Conservation (phyloP, 2,329 filamentous ascomycete genomes). For the Penicillium capsulatum region DNA sequence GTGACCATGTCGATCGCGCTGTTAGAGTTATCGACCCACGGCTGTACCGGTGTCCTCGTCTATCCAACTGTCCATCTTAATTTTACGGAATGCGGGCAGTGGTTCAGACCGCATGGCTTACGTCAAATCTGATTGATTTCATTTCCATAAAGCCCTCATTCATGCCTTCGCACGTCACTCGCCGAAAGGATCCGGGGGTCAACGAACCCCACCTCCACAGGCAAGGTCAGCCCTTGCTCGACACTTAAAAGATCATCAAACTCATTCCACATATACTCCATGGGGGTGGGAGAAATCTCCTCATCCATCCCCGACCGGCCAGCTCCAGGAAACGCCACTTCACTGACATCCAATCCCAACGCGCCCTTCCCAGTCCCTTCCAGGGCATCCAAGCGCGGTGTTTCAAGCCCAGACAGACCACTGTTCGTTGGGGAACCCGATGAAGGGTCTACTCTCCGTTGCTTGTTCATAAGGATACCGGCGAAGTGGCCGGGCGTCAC, state of each 20-base stretch:
- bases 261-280: constrained; percentile 32
- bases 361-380: constrained; percentile 2
- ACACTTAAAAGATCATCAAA: constrained; percentile 35
- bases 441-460: constrained; percentile 3
- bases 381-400: constrained; percentile 2
- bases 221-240: constrained; percentile 19
- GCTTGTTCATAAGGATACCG: constrained; percentile 8
- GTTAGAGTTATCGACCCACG: background rate
- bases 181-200: constrained; percentile 15
- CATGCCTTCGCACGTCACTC: background rate
- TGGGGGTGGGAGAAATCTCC: constrained; percentile 3
- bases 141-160: background rate
- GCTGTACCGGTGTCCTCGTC: background rate
- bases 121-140: background rate
- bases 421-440: constrained; percentile 4
- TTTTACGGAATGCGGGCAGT: no score
- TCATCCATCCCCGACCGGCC: constrained; percentile 5
- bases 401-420: constrained; percentile 10
- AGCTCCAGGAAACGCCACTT: constrained; percentile 12
- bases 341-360: constrained; percentile 14
- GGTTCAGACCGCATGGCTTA: no score
- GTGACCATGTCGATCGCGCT: no score
- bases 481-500: constrained; percentile 47
- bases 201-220: constrained; percentile 10
- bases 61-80: no score